Conservation (phyloP, 805 yeast genomes). For the Metschnikowia continentalis region DNA sequence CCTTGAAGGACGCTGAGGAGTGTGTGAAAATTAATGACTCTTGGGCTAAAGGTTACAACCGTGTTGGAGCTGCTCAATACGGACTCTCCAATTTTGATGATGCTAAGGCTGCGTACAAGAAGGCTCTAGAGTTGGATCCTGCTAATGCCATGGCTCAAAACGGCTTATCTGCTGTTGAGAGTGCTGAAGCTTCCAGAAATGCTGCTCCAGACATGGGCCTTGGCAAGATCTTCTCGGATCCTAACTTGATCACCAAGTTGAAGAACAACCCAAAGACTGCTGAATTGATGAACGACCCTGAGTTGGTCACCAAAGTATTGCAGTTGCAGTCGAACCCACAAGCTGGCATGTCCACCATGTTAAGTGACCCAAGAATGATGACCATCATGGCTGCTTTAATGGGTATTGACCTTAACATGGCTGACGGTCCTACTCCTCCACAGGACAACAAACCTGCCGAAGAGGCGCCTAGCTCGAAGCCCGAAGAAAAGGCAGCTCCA, state of each 20-base stretch:
- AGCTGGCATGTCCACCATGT: conserved; percentile 63
- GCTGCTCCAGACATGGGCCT: conserved; percentile 70
- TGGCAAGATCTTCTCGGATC: conserved; percentile 75
- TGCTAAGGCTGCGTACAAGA: conserved; percentile 66
- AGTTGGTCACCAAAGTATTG: conserved; percentile 64
- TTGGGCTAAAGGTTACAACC: conserved; percentile 95
- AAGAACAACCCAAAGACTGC: conserved; percentile 82
- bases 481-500: conserved; percentile 13
- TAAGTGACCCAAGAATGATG: conserved; percentile 83
- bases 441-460: conserved; percentile 8
- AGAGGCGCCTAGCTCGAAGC: conserved; percentile 13
- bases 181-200: conserved; percentile 51
- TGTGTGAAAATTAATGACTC: conserved; percentile 75
- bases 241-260: conserved; percentile 69
- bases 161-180: conserved; percentile 69
- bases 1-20: conserved; percentile 79
- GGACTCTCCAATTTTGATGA: conserved; percentile 81
- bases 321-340: conserved; percentile 68
- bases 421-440: conserved; percentile 18
- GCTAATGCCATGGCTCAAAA: conserved; percentile 80
- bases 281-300: conserved; percentile 83
- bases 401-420: conserved; percentile 69
- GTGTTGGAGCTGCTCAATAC: conserved; percentile 88
- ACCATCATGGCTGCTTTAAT: conserved; percentile 78
- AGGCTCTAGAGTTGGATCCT: conserved; percentile 79